These are phyloP conservation scores for Leishmania mexicana DNA, from an alignment of 208 protist species.

Conservation along the genomic window DNA sequence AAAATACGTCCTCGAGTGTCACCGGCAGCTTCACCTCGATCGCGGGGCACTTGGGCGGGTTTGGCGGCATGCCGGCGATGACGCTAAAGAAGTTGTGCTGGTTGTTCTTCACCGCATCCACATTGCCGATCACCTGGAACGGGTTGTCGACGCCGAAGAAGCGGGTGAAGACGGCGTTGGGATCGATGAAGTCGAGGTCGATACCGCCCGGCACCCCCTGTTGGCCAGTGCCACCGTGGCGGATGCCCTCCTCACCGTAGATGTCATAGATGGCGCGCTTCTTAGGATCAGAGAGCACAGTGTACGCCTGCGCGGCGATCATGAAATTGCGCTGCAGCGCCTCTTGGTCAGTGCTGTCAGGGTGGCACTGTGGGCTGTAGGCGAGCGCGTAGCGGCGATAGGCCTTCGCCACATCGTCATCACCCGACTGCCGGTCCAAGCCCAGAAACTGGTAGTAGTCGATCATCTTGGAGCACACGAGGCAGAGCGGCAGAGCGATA, in stretches of 20 bases:
- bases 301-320: conserved; percentile 87
- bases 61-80: conserved; percentile 56
- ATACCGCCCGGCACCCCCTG: conserved; percentile 80
- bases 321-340: conserved; percentile 78
- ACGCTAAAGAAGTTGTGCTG: conserved; percentile 85
- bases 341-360: conserved; percentile 60
- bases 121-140: conserved; percentile 81
- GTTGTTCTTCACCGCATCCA: conserved; percentile 75
- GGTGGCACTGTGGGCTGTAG: conserved; percentile 88
- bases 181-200: conserved; percentile 78
- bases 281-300: conserved; percentile 87
- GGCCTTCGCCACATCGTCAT: conserved; percentile 87
- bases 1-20: conserved; percentile 86
- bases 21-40: conserved; percentile 67
- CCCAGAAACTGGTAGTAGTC: conserved; percentile 91
- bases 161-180: conserved; percentile 75
- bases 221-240: conserved; percentile 85
- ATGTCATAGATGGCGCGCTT: conserved; percentile 88
- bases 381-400: conserved; percentile 88
- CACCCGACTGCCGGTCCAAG: conserved; percentile 75
- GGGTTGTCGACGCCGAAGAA: conserved; percentile 92
- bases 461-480: conserved; percentile 38
- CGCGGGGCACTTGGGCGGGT: conserved; percentile 52
- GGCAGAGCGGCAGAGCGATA: background rate
- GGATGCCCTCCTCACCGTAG: conserved; percentile 91